A percentile compares a stretch with the other conserved stretches of the same genome.
Evolutionary conservation across 23 red algal genomes (phyloP).

Genomic region (Gracilaria domingensis): DNA sequence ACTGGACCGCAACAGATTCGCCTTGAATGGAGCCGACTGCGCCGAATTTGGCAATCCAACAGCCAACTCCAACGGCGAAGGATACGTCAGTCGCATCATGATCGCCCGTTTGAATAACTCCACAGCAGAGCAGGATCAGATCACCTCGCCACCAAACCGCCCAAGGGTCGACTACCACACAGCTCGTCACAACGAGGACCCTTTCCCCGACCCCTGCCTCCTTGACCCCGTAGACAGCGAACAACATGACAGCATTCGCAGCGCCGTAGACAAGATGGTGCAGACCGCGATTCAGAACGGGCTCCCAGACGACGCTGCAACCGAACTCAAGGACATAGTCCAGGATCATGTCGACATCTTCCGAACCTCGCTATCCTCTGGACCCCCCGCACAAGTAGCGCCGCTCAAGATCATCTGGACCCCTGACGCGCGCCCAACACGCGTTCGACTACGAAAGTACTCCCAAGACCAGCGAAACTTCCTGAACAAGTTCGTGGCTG

Average conservation of each 20-base stretch:
- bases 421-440: constrained; percentile 21
- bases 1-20: constrained; percentile 1
- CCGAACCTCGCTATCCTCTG: constrained; percentile 12
- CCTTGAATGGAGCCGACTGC: not conserved
- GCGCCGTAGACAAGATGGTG: constrained; percentile 5
- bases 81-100: not conserved
- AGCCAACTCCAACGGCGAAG: not conserved
- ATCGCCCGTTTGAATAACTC: not conserved
- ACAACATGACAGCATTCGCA: not conserved
- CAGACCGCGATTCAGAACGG: constrained; percentile 4
- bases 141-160: not conserved
- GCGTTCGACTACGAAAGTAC: constrained; percentile 37
- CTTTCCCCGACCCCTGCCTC: not conserved
- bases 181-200: constrained; percentile 7
- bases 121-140: not conserved
- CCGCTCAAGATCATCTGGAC: constrained; percentile 16
- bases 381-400: constrained; percentile 10
- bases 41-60: constrained; percentile 3
- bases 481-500: constrained; percentile 9
- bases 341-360: constrained; percentile 20
- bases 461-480: too few relatives aligned
- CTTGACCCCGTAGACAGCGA: constrained; percentile 26
- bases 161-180: constrained; percentile 8
- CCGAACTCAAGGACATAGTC: not conserved
- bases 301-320: not conserved